Evolutionary conservation across 2,329 filamentous ascomycete genomes (phyloP).

Genomic region (Geosmithia flava): DNA sequence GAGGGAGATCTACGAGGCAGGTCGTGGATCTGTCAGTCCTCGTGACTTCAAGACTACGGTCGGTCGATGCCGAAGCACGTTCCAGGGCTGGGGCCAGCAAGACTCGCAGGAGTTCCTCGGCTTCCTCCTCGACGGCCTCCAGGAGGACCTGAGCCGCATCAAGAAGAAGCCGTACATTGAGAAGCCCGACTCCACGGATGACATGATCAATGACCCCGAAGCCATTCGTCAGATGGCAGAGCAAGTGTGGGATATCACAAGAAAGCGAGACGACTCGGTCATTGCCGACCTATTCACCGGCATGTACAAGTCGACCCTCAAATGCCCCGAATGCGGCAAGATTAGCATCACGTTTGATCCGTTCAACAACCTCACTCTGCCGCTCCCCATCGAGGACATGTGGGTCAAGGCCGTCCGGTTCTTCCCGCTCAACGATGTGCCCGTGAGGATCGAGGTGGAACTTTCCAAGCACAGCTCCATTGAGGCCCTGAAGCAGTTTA

Average conservation of each 20-base stretch:
- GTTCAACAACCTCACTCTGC: conserved; percentile 87
- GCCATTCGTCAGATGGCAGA: conserved; percentile 78
- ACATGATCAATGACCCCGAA: conserved; percentile 73
- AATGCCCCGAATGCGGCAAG: conserved; percentile 83
- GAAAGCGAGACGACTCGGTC: conserved; percentile 84
- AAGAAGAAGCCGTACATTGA: conserved; percentile 95
- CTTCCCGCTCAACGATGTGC: conserved; percentile 60
- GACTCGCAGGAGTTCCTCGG: conserved; percentile 96
- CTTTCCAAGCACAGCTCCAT: conserved; percentile 65
- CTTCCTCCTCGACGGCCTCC: conserved; percentile 85
- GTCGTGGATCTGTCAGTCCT: conserved; percentile 59
- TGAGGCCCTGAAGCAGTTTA: conserved; percentile 53
- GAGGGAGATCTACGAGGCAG: conserved; percentile 64
- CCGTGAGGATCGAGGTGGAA: conserved; percentile 65
- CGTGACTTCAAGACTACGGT: conserved; percentile 73
- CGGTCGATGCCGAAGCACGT: conserved; percentile 69
- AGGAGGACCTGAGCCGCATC: conserved; percentile 90
- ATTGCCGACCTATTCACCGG: conserved; percentile 93
- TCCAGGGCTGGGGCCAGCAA: conserved; percentile 91
- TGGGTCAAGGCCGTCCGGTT: conserved; percentile 68
- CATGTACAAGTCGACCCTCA: conserved; percentile 95
- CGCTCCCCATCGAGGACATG: conserved; percentile 74
- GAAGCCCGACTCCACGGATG: conserved; percentile 94
- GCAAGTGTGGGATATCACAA: conserved; percentile 84
- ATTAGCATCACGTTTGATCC: conserved; percentile 98